phyloP scores from a whole-genome alignment of 1,284 basidiomycete species.

The Irpex sp. region DNA sequence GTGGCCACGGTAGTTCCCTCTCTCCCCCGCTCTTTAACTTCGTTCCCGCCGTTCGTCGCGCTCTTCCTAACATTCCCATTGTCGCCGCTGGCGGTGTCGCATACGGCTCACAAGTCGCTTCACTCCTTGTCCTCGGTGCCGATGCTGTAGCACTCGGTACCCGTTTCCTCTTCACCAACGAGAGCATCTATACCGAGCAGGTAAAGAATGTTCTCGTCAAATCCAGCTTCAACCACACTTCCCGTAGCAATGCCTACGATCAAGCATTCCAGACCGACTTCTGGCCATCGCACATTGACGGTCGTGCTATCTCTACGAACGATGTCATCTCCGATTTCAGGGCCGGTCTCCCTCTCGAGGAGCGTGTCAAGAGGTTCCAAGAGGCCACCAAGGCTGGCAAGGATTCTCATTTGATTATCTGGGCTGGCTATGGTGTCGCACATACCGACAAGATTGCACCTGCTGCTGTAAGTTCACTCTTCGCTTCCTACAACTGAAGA shows the following conservation, averaged over 20 bases:
- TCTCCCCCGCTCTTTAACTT: constrained; percentile 62
- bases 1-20: constrained; percentile 61
- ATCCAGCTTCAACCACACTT: constrained; percentile 47
- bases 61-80: constrained; percentile 47
- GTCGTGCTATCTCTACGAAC: constrained; percentile 52
- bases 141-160: constrained; percentile 68
- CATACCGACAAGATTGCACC: constrained; percentile 50
- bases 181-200: constrained; percentile 54
- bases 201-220: constrained; percentile 54
- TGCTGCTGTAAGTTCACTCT: constrained; percentile 44
- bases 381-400: constrained; percentile 42
- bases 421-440: constrained; percentile 67
- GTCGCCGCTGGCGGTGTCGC: constrained; percentile 59
- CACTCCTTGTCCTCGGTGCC: constrained; percentile 61
- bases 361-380: constrained; percentile 40
- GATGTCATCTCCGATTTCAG: constrained; percentile 59
- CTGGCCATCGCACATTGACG: constrained; percentile 70
- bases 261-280: constrained; percentile 51
- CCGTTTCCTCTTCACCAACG: constrained; percentile 65
- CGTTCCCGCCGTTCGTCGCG: constrained; percentile 48
- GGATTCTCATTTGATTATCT: constrained; percentile 50
- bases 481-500: neutral
- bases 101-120: constrained; percentile 60
- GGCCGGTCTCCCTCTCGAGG: constrained; percentile 42
- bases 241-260: constrained; percentile 69